Evolutionary conservation across 148 eudicot genomes (phyloP), one percentile per base, ranked within the genome.

Genomic region (Hydrangea macrophylla): DNA sequence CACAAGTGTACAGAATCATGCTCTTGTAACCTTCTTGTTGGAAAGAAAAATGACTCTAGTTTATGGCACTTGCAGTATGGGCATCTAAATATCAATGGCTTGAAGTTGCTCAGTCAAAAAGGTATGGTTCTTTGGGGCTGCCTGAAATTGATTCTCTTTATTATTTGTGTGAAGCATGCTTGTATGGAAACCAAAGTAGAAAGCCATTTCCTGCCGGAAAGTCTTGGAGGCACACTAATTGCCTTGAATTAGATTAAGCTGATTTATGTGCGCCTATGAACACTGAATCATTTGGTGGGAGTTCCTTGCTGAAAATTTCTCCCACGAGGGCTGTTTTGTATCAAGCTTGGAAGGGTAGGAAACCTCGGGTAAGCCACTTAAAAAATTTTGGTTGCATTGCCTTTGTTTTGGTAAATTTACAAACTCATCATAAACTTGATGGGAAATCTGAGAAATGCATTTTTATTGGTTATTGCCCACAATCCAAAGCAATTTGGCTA

Each of bases 401-500:
- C 27, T 64, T 5, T 53, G 24, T 13, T 18, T 53, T 53, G 56
- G 56, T 22, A 53, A 20, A 53, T 53, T 53, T 2, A n/a, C 56
- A 53, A n/a, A 53, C n/a, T 53, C 7, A 0, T 3, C n/a, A 1
- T 26, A 53, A 53, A 53, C 0, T 53, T 53, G 24, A 53, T n/a
- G 26, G 23, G 23, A 53, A 53, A 53, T n/a, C 5, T 53, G 25
- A n/a, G 7, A 53, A 53, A 51, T 51, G 50, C 53, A 20, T 32
- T 31, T 51, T 66, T 53, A 10, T 54, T 54, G 59, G 58, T 7
- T 60, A 60, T 1, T 33, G 64, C n/a, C 2, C 40, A 17, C 44
- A 66, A 66, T 66, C 59, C 45, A 66, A 66, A 66, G 70, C 58
- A 53, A 51, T 18, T 8, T 31, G 32, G 59, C 2, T 60, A 33